These are phyloP conservation scores for Wickerhamomyces bovis DNA, from an alignment of 805 yeast genomes.

Conservation along the genomic window DNA sequence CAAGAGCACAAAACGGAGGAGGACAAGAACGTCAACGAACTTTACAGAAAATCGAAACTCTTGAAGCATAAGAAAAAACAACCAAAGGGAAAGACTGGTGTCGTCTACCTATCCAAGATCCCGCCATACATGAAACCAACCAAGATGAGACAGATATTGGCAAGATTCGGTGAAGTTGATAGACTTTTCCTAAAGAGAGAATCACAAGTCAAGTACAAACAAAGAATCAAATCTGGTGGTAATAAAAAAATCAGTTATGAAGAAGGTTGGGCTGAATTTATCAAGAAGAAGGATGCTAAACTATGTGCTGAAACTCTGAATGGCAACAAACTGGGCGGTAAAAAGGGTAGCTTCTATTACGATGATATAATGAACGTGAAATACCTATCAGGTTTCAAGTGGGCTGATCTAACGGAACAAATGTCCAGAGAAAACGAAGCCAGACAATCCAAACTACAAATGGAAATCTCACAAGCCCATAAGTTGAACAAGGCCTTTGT, in stretches of 20 bases:
- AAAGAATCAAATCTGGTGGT: conserved; percentile 81
- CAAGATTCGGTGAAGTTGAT: conserved; percentile 83
- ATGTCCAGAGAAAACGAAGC: conserved; percentile 85
- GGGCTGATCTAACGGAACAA: conserved; percentile 92
- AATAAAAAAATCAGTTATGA: conserved; percentile 81
- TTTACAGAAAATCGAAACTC: conserved; percentile 51
- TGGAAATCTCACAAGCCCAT: conserved; percentile 85
- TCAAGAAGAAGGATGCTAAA: conserved; percentile 80
- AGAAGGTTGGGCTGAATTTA: conserved; percentile 97
- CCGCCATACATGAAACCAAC: conserved; percentile 98
- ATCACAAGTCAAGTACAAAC: conserved; percentile 53
- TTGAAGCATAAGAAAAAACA: conserved; percentile 51
- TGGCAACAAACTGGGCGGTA: conserved; percentile 88
- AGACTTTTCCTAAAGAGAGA: conserved; percentile 86
- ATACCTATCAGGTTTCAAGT: conserved; percentile 86
- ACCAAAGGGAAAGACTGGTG: conserved; percentile 70
- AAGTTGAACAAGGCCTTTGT: conserved; percentile 81
- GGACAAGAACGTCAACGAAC: conserved; percentile 28
- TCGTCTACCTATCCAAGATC: conserved; percentile 81
- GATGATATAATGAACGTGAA: conserved; percentile 92
- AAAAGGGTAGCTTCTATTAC: conserved; percentile 82
- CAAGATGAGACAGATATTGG: conserved; percentile 73
- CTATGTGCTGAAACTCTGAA: conserved; percentile 80
- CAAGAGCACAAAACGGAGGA: conserved; percentile 15
- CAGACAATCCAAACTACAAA: conserved; percentile 78